phyloP scores from a whole-genome alignment of 768 basidiomycete species.

The Clitopilus hobsonii region DNA sequence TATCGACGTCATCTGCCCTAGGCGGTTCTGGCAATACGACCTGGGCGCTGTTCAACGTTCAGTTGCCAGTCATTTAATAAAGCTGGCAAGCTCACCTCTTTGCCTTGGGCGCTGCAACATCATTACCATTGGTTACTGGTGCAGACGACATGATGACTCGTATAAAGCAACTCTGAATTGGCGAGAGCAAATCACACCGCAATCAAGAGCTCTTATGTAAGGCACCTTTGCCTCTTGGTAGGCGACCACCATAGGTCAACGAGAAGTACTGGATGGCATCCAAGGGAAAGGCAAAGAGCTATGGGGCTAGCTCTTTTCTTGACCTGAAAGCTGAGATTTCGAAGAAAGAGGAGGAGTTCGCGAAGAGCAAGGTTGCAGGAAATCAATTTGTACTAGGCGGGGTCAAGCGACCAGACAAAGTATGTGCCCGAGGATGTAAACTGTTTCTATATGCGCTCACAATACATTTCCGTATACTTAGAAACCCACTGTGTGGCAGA shows the following conservation, averaged over 20 bases:
- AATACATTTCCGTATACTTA: conserved; percentile 18
- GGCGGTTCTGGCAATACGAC: neutral
- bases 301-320: conserved; percentile 74
- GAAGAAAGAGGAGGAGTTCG: conserved; percentile 55
- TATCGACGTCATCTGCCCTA: neutral
- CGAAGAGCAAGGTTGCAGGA: conserved; percentile 56
- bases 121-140: neutral
- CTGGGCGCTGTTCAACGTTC: neutral
- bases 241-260: neutral
- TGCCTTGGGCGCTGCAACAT: neutral
- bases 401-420: conserved; percentile 69
- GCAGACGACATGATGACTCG: neutral
- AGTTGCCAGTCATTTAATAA: neutral
- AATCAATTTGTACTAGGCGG: conserved; percentile 53
- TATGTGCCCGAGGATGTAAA: conserved; percentile 21
- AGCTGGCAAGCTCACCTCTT: neutral
- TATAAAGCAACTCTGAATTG: neutral
- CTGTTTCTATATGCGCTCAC: neutral
- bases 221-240: neutral
- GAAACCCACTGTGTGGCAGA: conserved; percentile 78
- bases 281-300: conserved; percentile 64
- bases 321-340: conserved; percentile 74
- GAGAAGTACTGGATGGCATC: conserved; percentile 1
- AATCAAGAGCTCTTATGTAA: neutral
- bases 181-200: neutral